Conservation (phyloP, 1,284 basidiomycete species). For the Laetiporus sulphureus region DNA sequence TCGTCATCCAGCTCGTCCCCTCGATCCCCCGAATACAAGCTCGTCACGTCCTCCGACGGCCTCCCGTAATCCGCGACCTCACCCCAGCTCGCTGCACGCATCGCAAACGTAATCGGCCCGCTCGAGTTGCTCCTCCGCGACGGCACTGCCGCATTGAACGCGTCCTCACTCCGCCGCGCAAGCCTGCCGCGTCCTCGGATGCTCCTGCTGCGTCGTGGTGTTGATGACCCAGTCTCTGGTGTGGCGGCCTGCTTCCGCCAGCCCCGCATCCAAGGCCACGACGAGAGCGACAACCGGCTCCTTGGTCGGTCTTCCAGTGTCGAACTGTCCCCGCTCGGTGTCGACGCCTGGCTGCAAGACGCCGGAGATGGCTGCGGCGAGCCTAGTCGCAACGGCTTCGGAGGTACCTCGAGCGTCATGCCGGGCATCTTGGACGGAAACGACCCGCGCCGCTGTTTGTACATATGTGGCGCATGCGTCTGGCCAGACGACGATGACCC, state of each 20-base stretch:
- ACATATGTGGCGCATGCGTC: neutral
- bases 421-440: conserved; percentile 13
- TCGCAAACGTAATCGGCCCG: conserved; percentile 32
- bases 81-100: conserved; percentile 61
- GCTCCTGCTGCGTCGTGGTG: conserved; percentile 6
- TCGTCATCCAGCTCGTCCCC: conserved; percentile 38
- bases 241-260: conserved; percentile 10
- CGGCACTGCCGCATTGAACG: conserved; percentile 22
- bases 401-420: conserved; percentile 15
- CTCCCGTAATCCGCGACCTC: conserved; percentile 38
- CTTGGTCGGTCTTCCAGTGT: conserved; percentile 21
- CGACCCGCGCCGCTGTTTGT: conserved; percentile 13
- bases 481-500: conserved; percentile 1
- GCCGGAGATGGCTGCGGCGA: conserved; percentile 18
- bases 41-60: conserved; percentile 40
- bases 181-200: conserved; percentile 7
- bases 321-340: conserved; percentile 14
- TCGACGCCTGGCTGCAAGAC: conserved; percentile 14
- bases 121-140: conserved; percentile 23
- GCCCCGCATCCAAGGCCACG: conserved; percentile 14
- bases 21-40: conserved; percentile 43
- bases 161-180: conserved; percentile 27
- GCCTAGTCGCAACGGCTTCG: conserved; percentile 10
- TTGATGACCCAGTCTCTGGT: conserved; percentile 9
- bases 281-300: conserved; percentile 15